Conservation (phyloP, 2,329 filamentous ascomycete genomes). For the Fusarium albidum region DNA sequence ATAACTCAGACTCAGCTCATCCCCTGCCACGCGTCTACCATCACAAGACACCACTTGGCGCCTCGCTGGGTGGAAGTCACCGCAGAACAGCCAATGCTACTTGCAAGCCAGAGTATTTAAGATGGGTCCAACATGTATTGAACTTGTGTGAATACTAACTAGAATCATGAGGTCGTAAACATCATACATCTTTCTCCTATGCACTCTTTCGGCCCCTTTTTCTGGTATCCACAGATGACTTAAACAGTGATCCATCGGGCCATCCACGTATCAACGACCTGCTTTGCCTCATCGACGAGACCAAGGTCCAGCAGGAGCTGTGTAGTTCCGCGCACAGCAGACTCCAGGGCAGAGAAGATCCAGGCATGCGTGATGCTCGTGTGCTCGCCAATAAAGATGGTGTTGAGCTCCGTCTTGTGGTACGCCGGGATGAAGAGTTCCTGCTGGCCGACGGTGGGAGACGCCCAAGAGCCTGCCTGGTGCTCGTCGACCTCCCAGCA, state of each 20-base stretch:
- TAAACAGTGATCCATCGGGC: constrained; percentile 65
- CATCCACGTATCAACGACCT: constrained; percentile 66
- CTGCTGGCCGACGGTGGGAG: constrained; percentile 62
- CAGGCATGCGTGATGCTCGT: constrained; percentile 66
- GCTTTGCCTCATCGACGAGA: constrained; percentile 68
- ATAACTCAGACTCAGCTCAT: background rate
- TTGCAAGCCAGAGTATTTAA: too few species aligned
- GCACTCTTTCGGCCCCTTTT: too few species aligned
- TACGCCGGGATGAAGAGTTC: constrained; percentile 68
- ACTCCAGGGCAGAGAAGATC: constrained; percentile 60
- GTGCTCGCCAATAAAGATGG: constrained; percentile 43
- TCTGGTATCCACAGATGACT: too few species aligned
- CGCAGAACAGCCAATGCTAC: too few species aligned
- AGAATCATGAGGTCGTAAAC: too few species aligned
- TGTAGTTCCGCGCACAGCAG: constrained; percentile 61
- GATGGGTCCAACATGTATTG: too few species aligned
- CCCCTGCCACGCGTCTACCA: too few species aligned
- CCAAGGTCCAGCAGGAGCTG: constrained; percentile 64
- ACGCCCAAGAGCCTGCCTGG: constrained; percentile 64
- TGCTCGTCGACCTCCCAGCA: constrained; percentile 67
- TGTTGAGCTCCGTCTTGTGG: constrained; percentile 63
- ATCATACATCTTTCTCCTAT: too few species aligned
- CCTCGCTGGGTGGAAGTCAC: too few species aligned
- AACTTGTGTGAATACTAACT: too few species aligned
- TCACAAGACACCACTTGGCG: too few species aligned